Percentiles rank a stretch among this genome's conserved stretches.
Conservation (phyloP, 108 stramenopile genomes). For the Epipyxis sp. region DNA sequence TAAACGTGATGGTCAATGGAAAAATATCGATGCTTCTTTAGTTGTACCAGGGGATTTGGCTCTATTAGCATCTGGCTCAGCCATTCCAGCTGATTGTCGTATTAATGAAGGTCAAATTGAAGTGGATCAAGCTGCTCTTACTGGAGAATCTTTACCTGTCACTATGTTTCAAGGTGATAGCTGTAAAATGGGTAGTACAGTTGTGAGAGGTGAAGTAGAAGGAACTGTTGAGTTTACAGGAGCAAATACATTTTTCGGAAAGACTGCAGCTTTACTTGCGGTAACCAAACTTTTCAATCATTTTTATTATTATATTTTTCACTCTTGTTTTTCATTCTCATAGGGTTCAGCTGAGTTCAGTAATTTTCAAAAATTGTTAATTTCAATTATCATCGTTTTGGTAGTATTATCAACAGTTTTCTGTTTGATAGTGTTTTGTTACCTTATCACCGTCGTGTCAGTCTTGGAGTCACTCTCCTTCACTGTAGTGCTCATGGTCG, state of each 20-base stretch:
- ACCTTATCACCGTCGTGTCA: background rate
- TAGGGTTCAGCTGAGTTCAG: too few relatives aligned
- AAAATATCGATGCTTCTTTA: constrained; percentile 30
- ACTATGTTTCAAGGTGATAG: constrained; percentile 63
- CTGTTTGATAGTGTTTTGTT: constrained; percentile 50
- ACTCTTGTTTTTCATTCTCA: too few relatives aligned
- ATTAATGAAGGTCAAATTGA: constrained; percentile 44
- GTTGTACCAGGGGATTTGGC: constrained; percentile 45
- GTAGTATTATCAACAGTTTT: constrained; percentile 56
- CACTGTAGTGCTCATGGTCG: constrained; percentile 69
- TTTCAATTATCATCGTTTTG: constrained; percentile 63
- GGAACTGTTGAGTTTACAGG: constrained; percentile 59
- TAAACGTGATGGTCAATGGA: constrained; percentile 57
- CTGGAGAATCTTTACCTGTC: constrained; percentile 77
- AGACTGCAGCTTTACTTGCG: constrained; percentile 63
- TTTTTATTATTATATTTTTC: too few relatives aligned
- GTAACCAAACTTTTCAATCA: too few relatives aligned
- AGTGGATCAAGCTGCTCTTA: constrained; percentile 71
- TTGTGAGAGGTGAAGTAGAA: constrained; percentile 66
- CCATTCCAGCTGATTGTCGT: constrained; percentile 65
- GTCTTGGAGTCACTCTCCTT: constrained; percentile 52
- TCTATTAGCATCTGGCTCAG: constrained; percentile 27
- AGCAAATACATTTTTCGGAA: constrained; percentile 69
- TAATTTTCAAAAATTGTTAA: constrained; percentile 63
- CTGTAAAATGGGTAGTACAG: constrained; percentile 66